Evolutionary conservation across 768 basidiomycete genomes (phyloP).

Genomic region (Boletus coccyginus): DNA sequence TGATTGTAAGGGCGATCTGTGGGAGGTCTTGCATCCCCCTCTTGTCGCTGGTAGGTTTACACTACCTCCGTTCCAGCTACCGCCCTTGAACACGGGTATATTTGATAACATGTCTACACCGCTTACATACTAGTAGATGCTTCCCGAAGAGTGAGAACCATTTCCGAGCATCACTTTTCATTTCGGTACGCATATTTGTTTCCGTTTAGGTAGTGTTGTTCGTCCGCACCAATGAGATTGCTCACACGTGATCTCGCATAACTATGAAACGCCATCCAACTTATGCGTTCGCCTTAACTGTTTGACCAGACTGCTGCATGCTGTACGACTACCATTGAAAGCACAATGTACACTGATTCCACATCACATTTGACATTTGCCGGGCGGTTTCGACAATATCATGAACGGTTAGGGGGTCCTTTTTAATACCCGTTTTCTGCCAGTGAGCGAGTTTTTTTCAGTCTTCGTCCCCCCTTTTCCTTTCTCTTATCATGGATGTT

Average conservation of each 20-base stretch:
- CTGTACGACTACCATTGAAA: too few relatives aligned
- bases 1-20: constrained; percentile 22
- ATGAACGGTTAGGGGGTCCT: background rate
- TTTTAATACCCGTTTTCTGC: background rate
- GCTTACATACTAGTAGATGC: background rate
- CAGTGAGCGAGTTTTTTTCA: too few relatives aligned
- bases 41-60: constrained; percentile 15
- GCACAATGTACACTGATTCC: background rate
- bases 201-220: too few relatives aligned
- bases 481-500: background rate
- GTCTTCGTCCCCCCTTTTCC: background rate
- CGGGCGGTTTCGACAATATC: background rate
- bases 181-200: too few relatives aligned
- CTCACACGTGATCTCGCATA: too few relatives aligned
- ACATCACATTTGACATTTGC: background rate
- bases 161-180: too few relatives aligned
- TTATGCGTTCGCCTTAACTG: too few relatives aligned
- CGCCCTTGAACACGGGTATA: constrained; percentile 14
- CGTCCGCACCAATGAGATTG: too few relatives aligned
- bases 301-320: too few relatives aligned
- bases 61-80: constrained; percentile 25
- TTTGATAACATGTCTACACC: constrained; percentile 7
- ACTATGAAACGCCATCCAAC: too few relatives aligned
- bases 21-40: constrained; percentile 26
- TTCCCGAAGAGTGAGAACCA: too few relatives aligned